Base-by-base conservation (phyloP, 805 yeast species). In the Ogataea paraovalis region DNA sequence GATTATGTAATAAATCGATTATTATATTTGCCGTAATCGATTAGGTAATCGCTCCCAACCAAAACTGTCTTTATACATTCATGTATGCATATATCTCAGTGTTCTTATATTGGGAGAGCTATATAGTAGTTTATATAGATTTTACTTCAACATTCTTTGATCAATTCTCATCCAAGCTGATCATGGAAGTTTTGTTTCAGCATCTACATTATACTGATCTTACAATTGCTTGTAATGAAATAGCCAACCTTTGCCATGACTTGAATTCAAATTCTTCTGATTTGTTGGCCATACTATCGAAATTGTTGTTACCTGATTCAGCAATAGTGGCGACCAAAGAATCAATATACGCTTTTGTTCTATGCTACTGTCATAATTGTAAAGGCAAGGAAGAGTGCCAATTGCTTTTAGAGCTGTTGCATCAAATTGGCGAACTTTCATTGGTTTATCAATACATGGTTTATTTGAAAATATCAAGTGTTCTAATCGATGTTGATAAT, bases 361-460 rank as follows among this genome's bases (percentile, higher is more conserved):
- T 44, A 32, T 20, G 18, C 14, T 51, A 45, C 41, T 47, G 50
- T n/a, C 19, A 37, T 4, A 48, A 50, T 19, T 44, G 50, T 28
- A 9, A 34, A 6, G 20, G 45, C 1, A 21, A 36, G 8, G 43
- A 43, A 8, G 50, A 49, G 25, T 44, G 42, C 6, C 36, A 49
- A 12, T 18, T 37, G 38, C n/a, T 48, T 10, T 18, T 53, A 30
- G 50, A 40, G 1, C 21, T 43, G 5, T 43, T 51, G 20, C 40
- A 49, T 12, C 46, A 49, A 21, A 38, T 43, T 30, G 56, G 57
- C 9, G 54, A 52, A 30, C 25, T 46, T 12, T 45, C 56, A 9
- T 20, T 32, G 18, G 20, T 40, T 1, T 52, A 44, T 37, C 55
- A 48, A 18, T 48, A 43, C 27, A 38, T 51, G 12, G 49, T 50